A percentile compares a stretch with the other conserved stretches of the same genome.
These are phyloP conservation scores for Gossypium raimondii DNA, from an alignment of 345 rosid species.

Conservation along the genomic window DNA sequence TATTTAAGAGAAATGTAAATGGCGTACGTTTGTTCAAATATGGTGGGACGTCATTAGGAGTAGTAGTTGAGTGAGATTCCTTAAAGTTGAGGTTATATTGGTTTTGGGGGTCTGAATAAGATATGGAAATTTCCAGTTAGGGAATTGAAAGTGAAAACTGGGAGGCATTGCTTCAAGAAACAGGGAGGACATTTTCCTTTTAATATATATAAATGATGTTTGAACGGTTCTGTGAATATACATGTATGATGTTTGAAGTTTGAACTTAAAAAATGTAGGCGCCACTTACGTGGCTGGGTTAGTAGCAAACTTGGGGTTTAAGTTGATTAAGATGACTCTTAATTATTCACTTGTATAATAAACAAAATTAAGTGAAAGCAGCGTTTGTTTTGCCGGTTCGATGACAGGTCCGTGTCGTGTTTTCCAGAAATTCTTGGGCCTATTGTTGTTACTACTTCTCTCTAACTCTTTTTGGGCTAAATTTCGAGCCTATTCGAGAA, in stretches of 20 bases:
- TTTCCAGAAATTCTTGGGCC: background rate
- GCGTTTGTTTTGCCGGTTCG: conserved; percentile 47
- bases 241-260: too few relatives aligned
- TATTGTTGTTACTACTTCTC: too few relatives aligned
- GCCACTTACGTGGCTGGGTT: too few relatives aligned
- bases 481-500: background rate
- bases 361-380: conserved; percentile 25
- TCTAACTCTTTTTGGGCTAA: background rate
- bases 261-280: too few relatives aligned
- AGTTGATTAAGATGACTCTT: too few relatives aligned
- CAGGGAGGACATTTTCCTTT: conserved; percentile 30
- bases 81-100: conserved; percentile 44
- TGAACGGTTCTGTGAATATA: background rate
- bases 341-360: too few relatives aligned
- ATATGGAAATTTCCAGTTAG: conserved; percentile 26
- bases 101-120: conserved; percentile 22
- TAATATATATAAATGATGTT: background rate
- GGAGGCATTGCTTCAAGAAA: conserved; percentile 69
- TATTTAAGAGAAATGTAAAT: conserved; percentile 31
- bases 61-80: conserved; percentile 71
- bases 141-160: conserved; percentile 32
- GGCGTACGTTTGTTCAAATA: background rate
- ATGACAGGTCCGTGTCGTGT: conserved; percentile 36
- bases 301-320: too few relatives aligned
- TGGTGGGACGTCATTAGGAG: conserved; percentile 66